phyloP scores from a whole-genome alignment of 495 filamentous ascomycete genomes.

The Elasticomyces elasticus region DNA sequence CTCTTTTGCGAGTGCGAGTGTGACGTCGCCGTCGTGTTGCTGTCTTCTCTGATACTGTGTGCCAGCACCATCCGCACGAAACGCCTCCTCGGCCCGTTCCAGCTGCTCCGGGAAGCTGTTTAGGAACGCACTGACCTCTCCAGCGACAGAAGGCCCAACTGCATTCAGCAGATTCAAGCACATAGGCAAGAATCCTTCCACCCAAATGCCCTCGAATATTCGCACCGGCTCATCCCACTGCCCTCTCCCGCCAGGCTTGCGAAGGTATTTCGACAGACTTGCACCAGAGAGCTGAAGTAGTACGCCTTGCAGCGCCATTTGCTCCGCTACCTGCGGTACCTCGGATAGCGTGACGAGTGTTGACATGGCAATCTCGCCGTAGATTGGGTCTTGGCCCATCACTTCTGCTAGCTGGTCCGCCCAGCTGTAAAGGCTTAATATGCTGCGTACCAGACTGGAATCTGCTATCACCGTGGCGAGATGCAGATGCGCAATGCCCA shows the following conservation, averaged over 20 bases:
- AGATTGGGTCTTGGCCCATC: conserved; percentile 70
- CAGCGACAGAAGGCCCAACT: conserved; percentile 62
- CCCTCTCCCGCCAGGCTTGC: conserved; percentile 64
- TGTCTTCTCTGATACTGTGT: conserved; percentile 23
- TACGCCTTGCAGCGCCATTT: conserved; percentile 74
- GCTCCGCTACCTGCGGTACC: conserved; percentile 74
- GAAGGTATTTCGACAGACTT: conserved; percentile 53
- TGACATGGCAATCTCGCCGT: conserved; percentile 76
- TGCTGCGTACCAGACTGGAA: conserved; percentile 60
- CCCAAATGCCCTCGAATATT: conserved; percentile 71
- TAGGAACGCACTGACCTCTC: conserved; percentile 75
- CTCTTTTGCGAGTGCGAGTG: conserved; percentile 61
- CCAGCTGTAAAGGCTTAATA: conserved; percentile 87
- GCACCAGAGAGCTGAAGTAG: conserved; percentile 68
- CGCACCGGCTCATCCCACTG: conserved; percentile 55
- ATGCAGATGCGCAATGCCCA: conserved; percentile 51
- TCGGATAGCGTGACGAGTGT: conserved; percentile 82
- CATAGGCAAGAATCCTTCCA: conserved; percentile 72
- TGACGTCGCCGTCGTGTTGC: conserved; percentile 42
- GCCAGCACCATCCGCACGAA: conserved; percentile 28
- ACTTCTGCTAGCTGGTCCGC: conserved; percentile 54
- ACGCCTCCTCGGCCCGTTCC: conserved; percentile 47
- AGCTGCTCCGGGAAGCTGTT: conserved; percentile 74
- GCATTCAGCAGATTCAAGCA: conserved; percentile 82
- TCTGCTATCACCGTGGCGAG: conserved; percentile 53